Base-by-base conservation (phyloP, 164 flowering plant genomes). In the Tinospora cordifolia region DNA sequence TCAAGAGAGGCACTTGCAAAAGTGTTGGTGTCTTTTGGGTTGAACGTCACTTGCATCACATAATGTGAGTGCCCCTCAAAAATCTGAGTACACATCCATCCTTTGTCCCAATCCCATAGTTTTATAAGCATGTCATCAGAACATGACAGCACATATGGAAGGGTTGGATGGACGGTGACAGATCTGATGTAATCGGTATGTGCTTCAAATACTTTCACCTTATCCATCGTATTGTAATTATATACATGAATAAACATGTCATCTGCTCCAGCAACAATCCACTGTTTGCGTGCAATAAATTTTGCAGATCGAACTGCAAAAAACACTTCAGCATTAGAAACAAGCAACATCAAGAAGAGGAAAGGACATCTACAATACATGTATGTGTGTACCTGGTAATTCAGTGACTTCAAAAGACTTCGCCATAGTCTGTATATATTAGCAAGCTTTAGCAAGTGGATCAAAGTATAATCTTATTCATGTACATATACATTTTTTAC, bases 1-100 rank as follows among this genome's bases (percentile, higher is more conserved):
- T 93, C 98, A 68, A 93, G 98, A 14, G 97, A 93, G 47, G 97
- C 96, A 84, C 98, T 93, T 19, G 97, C 97, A 80, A 93, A 93
- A 27, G 94, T 91, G 69, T 89, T 88, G 75, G 96, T 88, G 79
- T 93, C 96, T 81, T 91, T 91, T 36, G 98, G 98, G 76, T 93
- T 90, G 75, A 93, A 85, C 24, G 93, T 86, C 65, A 93, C 93
- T 85, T 91, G 98, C 97, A 91, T 93, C 58, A 93, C 98, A 74
- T 90, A 91, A 73, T 91, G 97, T 14, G 96, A 91, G 76, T 93
- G 98, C 8, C 98, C 97, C 77, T 89, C 96, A 72, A 93, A 93
- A n/a, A 87, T 87, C 68, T 91, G 96, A 66, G 91, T 89, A 65
- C 94, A 88, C 62, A 75, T 75, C 98, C 96, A 92, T 39, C 89